Evolutionary conservation across 768 basidiomycete species (phyloP).

Genomic region (Lactarius sp.): DNA sequence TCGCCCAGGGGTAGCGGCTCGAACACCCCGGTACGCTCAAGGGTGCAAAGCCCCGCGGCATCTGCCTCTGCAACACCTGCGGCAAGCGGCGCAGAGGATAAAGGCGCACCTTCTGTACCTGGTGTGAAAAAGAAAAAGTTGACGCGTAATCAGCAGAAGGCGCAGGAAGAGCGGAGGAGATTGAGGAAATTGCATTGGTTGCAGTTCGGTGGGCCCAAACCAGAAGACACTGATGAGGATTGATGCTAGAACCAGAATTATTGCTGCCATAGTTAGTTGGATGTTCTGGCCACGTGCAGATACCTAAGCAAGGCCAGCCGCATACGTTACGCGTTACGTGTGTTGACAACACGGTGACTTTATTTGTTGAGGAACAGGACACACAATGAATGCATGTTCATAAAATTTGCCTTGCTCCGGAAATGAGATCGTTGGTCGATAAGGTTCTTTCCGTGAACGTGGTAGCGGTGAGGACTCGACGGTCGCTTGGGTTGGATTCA

Average conservation of each 20-base stretch:
- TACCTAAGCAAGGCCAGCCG: background rate
- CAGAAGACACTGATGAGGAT: constrained; percentile 68
- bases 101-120: constrained; percentile 36
- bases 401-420: constrained; percentile 13
- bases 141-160: constrained; percentile 88
- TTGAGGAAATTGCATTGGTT: constrained; percentile 81
- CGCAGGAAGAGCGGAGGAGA: constrained; percentile 78
- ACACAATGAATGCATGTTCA: constrained; percentile 8
- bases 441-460: constrained; percentile 22
- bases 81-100: constrained; percentile 72
- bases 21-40: constrained; percentile 68
- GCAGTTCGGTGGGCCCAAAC: constrained; percentile 72
- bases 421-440: constrained; percentile 23
- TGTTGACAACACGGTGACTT: background rate
- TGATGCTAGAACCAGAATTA: constrained; percentile 1
- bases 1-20: constrained; percentile 64
- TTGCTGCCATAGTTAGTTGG: background rate
- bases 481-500: constrained; percentile 6
- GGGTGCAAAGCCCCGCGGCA: constrained; percentile 61
- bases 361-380: constrained; percentile 8
- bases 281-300: constrained; percentile 3
- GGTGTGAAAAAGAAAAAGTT: constrained; percentile 84
- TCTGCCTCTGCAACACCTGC: constrained; percentile 73
- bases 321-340: background rate
- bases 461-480: constrained; percentile 20